A percentile compares a stretch with the other conserved stretches of the same genome.
phyloP scores from a whole-genome alignment of 2,329 filamentous ascomycete genomes.

The Trichoderma aggressivum region DNA sequence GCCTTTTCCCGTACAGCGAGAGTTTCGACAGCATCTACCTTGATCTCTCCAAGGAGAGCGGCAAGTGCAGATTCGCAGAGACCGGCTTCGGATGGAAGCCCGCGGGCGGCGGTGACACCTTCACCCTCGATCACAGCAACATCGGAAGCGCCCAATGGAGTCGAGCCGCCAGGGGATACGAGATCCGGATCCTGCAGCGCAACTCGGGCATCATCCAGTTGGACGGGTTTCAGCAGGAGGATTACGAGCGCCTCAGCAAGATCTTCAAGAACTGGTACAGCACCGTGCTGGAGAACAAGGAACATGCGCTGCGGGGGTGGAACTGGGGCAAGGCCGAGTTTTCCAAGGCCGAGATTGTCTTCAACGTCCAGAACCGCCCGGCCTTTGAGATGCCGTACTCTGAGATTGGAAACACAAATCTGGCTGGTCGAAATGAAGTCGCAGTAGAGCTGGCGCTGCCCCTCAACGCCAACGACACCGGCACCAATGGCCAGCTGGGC shows the following conservation, averaged over 20 bases:
- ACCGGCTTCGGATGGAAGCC: slow-evolving; percentile 96
- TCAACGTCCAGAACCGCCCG: slow-evolving; percentile 95
- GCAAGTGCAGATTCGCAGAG: slow-evolving; percentile 93
- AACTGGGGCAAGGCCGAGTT: slow-evolving; percentile 99
- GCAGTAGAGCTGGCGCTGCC: slow-evolving; percentile 88
- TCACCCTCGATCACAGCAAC: slow-evolving; percentile 85
- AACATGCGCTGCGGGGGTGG: slow-evolving; percentile 94
- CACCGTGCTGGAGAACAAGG: slow-evolving; percentile 84
- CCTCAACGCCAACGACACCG: slow-evolving; percentile 66
- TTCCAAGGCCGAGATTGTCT: slow-evolving; percentile 87
- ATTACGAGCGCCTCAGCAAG: slow-evolving; percentile 85
- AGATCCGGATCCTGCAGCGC: slow-evolving; percentile 85
- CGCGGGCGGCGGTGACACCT: slow-evolving; percentile 79
- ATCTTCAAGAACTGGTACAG: slow-evolving; percentile 99
- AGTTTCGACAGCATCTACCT: slow-evolving; percentile 97
- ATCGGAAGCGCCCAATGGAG: slow-evolving; percentile 92
- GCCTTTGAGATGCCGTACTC: slow-evolving; percentile 97
- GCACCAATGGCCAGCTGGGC: slow-evolving; percentile 69
- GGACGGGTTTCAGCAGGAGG: slow-evolving; percentile 92
- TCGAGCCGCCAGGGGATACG: slow-evolving; percentile 84
- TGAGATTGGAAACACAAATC: slow-evolving; percentile 95
- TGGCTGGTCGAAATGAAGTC: slow-evolving; percentile 96
- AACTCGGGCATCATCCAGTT: slow-evolving; percentile 85
- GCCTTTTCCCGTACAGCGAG: slow-evolving; percentile 53
- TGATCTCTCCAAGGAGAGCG: slow-evolving; percentile 87